Evolutionary conservation across 306 rosid genomes (phyloP), one percentile per base, ranked within the genome.

Genomic region (Begonia fuchsioides): DNA sequence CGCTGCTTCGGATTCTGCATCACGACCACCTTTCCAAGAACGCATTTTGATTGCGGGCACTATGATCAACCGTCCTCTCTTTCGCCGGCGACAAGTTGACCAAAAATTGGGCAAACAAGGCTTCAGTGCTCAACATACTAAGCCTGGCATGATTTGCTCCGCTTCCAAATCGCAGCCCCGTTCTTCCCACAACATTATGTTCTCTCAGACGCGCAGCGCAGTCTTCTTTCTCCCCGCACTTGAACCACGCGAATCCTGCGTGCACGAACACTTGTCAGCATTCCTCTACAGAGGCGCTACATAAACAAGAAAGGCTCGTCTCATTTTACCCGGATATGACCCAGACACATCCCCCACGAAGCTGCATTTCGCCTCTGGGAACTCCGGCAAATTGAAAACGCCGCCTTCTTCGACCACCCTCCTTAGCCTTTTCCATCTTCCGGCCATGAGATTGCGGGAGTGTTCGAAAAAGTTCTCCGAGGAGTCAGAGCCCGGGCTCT

Each of bases 231-330:
- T 76, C 77, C 15, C 57, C 57, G 39, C 71, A 45, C 73, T 78
- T 73, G 83, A 88, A 46, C 96, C 96, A 88, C 1, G 81, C 76
- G 67, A 69, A 88, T 55, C 59, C 95, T 88, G 71, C 19, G 52
- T 51, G 1, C n/a, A 51, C 19, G 46, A 17, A 5, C 53, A n/a
- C 45, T n/a, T 10, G 0, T 11, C 9, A 41, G 12, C 10, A 3
- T 41, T 41, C 14, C 13, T 41, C 12, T 11, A 8, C 9, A 41
- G 6, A 41, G 5, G 6, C 12, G 12, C 13, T 4, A 13, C 5
- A 1, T 5, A 10, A 55, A 35, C 0, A 56, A 17, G 17, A 6
- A 18, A 14, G 39, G 12, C 1, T 17, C 10, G 11, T 12, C 7
- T 26, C 35, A 26, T 26, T 8, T 20, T 64, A 81, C 95, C 83